Conservation (phyloP, 2,329 filamentous ascomycete species). For the Arachnomyces sp. region DNA sequence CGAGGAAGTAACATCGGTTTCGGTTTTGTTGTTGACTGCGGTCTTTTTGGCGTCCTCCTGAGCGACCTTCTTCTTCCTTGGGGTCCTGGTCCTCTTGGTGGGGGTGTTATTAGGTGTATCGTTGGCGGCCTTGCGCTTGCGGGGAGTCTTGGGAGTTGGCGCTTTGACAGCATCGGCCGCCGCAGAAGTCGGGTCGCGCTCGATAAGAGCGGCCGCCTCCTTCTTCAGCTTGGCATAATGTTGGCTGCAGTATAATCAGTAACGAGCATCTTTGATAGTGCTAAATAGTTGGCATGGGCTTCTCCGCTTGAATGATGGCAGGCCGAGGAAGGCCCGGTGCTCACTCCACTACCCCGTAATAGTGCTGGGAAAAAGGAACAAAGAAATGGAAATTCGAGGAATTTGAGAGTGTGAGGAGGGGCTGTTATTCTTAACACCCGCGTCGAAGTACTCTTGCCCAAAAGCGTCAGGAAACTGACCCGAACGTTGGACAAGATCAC, state of each 20-base stretch:
- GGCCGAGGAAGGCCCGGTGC: no score
- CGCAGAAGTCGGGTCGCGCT: neutral
- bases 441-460: no score
- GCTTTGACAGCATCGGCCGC: neutral
- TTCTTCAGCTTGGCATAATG: constrained; percentile 11
- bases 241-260: constrained; percentile 5
- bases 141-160: constrained; percentile 7
- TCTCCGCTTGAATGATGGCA: no score
- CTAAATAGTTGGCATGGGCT: no score
- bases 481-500: no score
- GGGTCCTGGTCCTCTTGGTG: constrained; percentile 8
- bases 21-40: neutral
- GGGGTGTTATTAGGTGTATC: constrained; percentile 1
- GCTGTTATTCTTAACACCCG: no score
- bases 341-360: no score
- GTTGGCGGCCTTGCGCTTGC: constrained; percentile 4
- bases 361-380: no score
- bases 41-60: neutral
- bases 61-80: neutral
- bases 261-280: neutral
- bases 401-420: neutral
- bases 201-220: neutral
- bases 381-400: no score
- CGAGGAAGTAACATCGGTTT: neutral
- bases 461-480: no score